Base-by-base conservation (phyloP, 345 rosid species). In the Balakata baccata region DNA sequence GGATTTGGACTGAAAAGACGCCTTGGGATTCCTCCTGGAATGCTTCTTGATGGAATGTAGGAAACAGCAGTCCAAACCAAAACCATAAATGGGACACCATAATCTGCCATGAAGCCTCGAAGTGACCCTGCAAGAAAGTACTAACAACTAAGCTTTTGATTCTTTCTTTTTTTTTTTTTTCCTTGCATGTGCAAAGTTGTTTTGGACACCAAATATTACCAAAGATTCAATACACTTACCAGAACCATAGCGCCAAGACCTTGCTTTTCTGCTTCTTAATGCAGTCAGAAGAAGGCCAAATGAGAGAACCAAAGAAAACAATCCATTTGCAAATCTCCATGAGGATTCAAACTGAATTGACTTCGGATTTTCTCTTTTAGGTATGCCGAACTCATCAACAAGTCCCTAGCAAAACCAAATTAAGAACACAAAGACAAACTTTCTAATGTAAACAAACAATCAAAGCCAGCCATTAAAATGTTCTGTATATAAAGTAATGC, bases 201-300 rank as follows among this genome's bases (percentile, higher is more conserved):
- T 50, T 34, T 39, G 11, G 38, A n/a, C 64, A 14, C 47, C 56
- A 45, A 54, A 23, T 29, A 47, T 17, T 29, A 49, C 56, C 13
- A 3, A 29, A 75, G 23, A 39, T 43, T 56, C 10, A 60, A 52
- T 46, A 16, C 23, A 68, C 70, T 39, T n/a, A 73, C 81, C 81
- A 52, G 81, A 72, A 61, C 81, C 81, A 74, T 78, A 78, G 18
- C 81, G 56, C 81, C 81, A 78, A 49, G 78, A 73, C 49, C 81
- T 78, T 62, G 81, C 81, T 43, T 72, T 78, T 64, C 81, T 69
- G 73, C 81, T 78, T 64, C 46, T 74, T 25, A 78, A 45, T 49
- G 74, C 74, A 34, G 77, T 74, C n/a, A 67, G 23, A 50, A 78
- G 74, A 68, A 78, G 74, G 22, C 81, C 78, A 69, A 78, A 78